Percentiles rank a stretch among this genome's conserved stretches.
These are phyloP conservation scores for Fomitiporia mediterranea DNA, from an alignment of 1,284 basidiomycete species.

Conservation along the genomic window DNA sequence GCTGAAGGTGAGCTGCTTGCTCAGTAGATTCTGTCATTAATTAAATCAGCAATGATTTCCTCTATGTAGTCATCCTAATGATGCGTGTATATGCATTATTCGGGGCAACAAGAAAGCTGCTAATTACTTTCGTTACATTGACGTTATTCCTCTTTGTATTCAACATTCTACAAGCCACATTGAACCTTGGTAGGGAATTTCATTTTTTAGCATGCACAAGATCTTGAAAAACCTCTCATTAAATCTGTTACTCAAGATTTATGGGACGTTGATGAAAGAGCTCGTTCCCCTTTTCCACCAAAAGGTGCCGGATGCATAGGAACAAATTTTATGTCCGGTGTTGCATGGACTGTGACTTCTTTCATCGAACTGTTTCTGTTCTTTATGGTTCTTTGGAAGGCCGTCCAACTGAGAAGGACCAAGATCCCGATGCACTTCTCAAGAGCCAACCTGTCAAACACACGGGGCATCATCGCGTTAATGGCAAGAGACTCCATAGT, in stretches of 20 bases:
- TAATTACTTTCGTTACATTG: background rate
- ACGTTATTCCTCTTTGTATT: background rate
- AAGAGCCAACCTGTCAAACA: background rate
- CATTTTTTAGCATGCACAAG: background rate
- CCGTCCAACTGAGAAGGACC: background rate
- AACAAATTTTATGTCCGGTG: background rate
- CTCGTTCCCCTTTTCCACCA: background rate
- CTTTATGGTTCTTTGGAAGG: background rate
- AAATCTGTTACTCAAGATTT: background rate
- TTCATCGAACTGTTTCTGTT: constrained; percentile 3
- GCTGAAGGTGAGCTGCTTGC: background rate
- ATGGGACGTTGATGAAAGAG: background rate
- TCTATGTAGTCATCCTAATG: background rate
- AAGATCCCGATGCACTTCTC: background rate
- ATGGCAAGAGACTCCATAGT: background rate
- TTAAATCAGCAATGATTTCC: background rate
- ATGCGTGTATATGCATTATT: constrained; percentile 2
- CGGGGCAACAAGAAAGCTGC: background rate
- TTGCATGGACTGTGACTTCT: background rate
- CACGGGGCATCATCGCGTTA: background rate
- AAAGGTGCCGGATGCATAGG: background rate
- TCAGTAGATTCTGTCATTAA: background rate
- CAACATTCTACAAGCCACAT: background rate
- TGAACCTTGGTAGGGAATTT: background rate
- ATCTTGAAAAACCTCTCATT: background rate